A percentile compares a stretch with the other conserved stretches of the same genome.
These are phyloP conservation scores for Zancudomyces culisetae DNA, from an alignment of 371 early-diverging fungal genomes.

Conservation along the genomic window DNA sequence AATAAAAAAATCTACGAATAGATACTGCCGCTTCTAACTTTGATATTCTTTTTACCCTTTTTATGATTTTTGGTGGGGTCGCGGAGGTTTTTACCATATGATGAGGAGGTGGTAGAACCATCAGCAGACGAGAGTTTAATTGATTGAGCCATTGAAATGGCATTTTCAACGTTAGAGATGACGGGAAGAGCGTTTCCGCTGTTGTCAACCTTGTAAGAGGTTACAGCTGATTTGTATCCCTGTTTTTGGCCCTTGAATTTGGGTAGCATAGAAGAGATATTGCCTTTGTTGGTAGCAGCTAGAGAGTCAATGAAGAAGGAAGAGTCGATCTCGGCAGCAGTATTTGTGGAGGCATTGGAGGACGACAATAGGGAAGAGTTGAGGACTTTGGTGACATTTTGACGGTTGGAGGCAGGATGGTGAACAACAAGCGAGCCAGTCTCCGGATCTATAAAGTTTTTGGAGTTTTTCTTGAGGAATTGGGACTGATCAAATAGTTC, in stretches of 20 bases:
- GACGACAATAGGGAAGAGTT: slow-evolving; percentile 18
- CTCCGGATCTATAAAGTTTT: slow-evolving; percentile 10
- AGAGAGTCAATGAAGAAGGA: no score
- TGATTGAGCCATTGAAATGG: slow-evolving; percentile 29
- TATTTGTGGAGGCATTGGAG: no score
- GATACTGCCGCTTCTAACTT: slow-evolving; percentile 4
- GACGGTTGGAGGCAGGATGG: slow-evolving; percentile 17
- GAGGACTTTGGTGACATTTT: slow-evolving; percentile 26
- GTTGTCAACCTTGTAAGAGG: not conserved
- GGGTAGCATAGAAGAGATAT: slow-evolving; percentile 26
- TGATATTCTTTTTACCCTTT: slow-evolving; percentile 4
- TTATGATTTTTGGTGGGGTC: not conserved
- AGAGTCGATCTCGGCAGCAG: slow-evolving; percentile 38
- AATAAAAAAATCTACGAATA: slow-evolving; percentile 3
- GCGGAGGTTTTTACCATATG: not conserved
- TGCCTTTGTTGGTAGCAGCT: no score
- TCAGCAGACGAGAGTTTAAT: not conserved
- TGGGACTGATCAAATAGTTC: slow-evolving; percentile 43
- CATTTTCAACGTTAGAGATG: slow-evolving; percentile 36
- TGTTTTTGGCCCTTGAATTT: slow-evolving; percentile 25
- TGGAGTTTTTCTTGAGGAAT: slow-evolving; percentile 25
- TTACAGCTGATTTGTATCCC: not conserved
- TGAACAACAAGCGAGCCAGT: slow-evolving; percentile 9
- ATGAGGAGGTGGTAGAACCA: not conserved
- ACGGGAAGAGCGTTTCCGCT: slow-evolving; percentile 13